phyloP scores from a whole-genome alignment of 495 filamentous ascomycete genomes.

The Sordaria brevicollis region DNA sequence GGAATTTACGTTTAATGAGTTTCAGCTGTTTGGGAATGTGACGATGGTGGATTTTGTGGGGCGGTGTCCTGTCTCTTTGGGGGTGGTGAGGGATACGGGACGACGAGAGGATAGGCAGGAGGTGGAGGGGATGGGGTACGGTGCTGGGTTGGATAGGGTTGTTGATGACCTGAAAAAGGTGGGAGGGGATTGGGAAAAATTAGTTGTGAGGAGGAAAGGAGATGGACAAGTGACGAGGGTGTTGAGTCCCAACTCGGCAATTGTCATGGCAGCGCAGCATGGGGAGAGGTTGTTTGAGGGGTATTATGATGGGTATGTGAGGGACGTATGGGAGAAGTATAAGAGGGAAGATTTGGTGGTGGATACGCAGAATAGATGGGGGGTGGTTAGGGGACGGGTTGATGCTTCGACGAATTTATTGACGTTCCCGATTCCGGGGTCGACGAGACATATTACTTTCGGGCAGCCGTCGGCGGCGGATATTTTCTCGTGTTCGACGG shows the following conservation, averaged over 20 bases:
- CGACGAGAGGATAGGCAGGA: conserved; percentile 35
- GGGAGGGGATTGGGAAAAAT: conserved; percentile 50
- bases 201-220: conserved; percentile 34
- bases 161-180: conserved; percentile 21
- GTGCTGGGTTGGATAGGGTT: neutral
- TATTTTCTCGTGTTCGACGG: conserved; percentile 64
- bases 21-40: conserved; percentile 65
- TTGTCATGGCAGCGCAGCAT: conserved; percentile 20
- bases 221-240: conserved; percentile 26
- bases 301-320: conserved; percentile 56
- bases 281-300: conserved; percentile 42
- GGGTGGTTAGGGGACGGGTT: conserved; percentile 41
- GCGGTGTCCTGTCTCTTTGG: neutral
- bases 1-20: conserved; percentile 62
- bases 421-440: conserved; percentile 32
- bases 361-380: conserved; percentile 51
- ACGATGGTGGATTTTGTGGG: conserved; percentile 64
- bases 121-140: conserved; percentile 37
- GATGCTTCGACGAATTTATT: conserved; percentile 27
- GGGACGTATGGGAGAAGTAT: conserved; percentile 56
- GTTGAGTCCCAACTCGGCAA: conserved; percentile 55
- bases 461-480: conserved; percentile 47
- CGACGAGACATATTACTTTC: conserved; percentile 32
- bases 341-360: conserved; percentile 36
- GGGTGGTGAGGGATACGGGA: neutral